These are phyloP conservation scores for Dictyostelium discoideum DNA, from an alignment of 78 protist genomes.

Conservation along the genomic window dicty_2.7 NC_007088.5:6167501-6168000, in stretches of 20 bases:
- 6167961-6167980: background rate
- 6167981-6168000: too few species aligned
- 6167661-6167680: background rate
- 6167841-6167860: background rate
- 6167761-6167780: background rate
- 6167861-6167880: background rate
- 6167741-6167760: background rate
- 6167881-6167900: background rate
- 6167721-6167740: background rate
- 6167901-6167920: background rate
- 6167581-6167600: background rate
- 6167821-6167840: too few species aligned
- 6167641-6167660: background rate
- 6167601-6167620: background rate
- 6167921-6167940: background rate
- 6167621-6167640: background rate
- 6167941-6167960: too few species aligned
- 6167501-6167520: background rate
- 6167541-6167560: too few species aligned
- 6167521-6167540: background rate
- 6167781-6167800: background rate
- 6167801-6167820: too few species aligned
- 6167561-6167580: background rate
- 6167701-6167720: background rate
- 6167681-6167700: background rate